Evolutionary conservation across 2,329 filamentous ascomycete genomes (phyloP).

Genomic region (Hyphodiscus sp.): DNA sequence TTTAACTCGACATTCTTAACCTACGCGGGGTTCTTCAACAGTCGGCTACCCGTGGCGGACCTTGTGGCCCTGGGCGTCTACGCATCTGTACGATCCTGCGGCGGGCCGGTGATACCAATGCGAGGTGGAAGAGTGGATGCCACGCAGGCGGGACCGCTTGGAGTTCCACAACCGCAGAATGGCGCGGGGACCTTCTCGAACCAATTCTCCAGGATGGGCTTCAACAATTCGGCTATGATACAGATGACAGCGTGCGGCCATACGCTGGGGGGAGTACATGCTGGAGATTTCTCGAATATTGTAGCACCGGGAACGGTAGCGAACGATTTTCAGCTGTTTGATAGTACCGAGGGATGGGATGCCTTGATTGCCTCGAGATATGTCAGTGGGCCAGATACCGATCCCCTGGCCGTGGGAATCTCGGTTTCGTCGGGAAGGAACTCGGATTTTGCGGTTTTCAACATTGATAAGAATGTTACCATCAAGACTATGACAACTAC

Average conservation of each 20-base stretch:
- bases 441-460: conserved; percentile 51
- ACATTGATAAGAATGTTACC: conserved; percentile 48
- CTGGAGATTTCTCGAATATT: conserved; percentile 45
- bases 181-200: conserved; percentile 43
- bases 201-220: conserved; percentile 53
- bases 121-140: conserved; percentile 50
- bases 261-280: conserved; percentile 53
- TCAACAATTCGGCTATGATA: conserved; percentile 51
- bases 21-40: conserved; percentile 47
- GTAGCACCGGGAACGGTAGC: conserved; percentile 37
- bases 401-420: conserved; percentile 49
- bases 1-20: conserved; percentile 48
- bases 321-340: conserved; percentile 37
- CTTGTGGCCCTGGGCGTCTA: conserved; percentile 53
- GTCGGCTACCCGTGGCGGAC: conserved; percentile 47
- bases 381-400: conserved; percentile 44
- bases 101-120: conserved; percentile 48
- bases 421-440: conserved; percentile 36
- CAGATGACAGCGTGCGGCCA: conserved; percentile 55
- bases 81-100: conserved; percentile 51
- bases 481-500: conserved; percentile 41
- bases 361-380: conserved; percentile 53
- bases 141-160: conserved; percentile 37
- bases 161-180: conserved; percentile 54
- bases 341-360: conserved; percentile 50